A percentile compares a stretch with the other conserved stretches of the same genome.
phyloP scores from a whole-genome alignment of 1,284 basidiomycete genomes.

The Moniliophthora roreri region DNA sequence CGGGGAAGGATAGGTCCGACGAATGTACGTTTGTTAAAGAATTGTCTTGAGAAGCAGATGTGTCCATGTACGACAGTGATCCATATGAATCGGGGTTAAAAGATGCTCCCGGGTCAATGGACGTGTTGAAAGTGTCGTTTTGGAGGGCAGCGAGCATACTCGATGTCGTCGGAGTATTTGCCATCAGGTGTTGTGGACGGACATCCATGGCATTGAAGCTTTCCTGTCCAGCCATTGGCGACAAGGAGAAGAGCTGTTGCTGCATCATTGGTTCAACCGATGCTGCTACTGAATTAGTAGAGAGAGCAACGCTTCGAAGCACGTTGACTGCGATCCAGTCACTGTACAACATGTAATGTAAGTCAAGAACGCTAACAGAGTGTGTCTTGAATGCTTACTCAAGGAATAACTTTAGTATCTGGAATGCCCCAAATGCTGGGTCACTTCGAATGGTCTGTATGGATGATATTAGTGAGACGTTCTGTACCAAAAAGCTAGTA shows the following conservation, averaged over 20 bases:
- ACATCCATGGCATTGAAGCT: constrained; percentile 62
- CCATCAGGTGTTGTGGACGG: constrained; percentile 55
- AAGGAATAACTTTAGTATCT: constrained; percentile 85
- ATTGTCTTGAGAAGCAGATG: constrained; percentile 61
- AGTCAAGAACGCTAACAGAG: constrained; percentile 5
- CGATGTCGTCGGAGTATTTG: constrained; percentile 79
- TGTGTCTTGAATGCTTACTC: constrained; percentile 55
- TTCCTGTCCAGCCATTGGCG: constrained; percentile 80
- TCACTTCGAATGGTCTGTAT: constrained; percentile 83
- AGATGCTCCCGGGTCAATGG: constrained; percentile 60
- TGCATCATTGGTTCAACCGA: constrained; percentile 88
- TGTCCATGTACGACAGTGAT: constrained; percentile 73
- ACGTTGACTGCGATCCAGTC: constrained; percentile 91
- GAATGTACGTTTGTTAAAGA: constrained; percentile 53
- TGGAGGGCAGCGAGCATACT: constrained; percentile 85
- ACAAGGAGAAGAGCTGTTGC: constrained; percentile 78
- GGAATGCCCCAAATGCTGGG: constrained; percentile 86
- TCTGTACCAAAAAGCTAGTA: constrained; percentile 8
- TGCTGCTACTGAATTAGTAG: constrained; percentile 85
- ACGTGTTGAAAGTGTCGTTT: constrained; percentile 63
- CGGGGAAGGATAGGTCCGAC: constrained; percentile 60
- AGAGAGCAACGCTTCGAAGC: constrained; percentile 79
- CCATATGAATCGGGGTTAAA: constrained; percentile 70
- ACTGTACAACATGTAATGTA: constrained; percentile 39
- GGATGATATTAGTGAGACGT: constrained; percentile 11